Conservation (phyloP, 2,329 filamentous ascomycete genomes). For the Trichothecium roseum region DNA sequence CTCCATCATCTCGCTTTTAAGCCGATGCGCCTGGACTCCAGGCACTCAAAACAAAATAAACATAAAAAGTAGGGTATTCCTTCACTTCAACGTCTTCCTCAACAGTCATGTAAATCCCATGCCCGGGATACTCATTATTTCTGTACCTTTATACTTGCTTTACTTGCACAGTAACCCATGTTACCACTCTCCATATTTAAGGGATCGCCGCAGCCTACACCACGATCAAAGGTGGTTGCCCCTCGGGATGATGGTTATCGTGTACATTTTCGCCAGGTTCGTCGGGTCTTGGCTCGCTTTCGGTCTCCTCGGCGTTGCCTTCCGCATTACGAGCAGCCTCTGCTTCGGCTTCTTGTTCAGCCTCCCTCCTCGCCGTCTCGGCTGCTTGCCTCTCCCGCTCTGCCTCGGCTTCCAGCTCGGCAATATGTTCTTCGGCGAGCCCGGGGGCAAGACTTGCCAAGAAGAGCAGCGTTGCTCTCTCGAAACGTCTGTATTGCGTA, state of each 20-base stretch:
- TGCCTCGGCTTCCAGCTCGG: conserved; percentile 42
- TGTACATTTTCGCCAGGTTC: conserved; percentile 3
- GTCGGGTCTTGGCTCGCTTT: conserved; percentile 1
- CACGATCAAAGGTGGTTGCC: conserved; percentile 3
- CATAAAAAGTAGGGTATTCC: too few relatives aligned
- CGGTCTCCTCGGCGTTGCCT: conserved; percentile 3
- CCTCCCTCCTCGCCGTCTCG: conserved; percentile 18
- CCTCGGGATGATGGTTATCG: conserved; percentile 5
- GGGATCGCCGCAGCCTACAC: too few relatives aligned
- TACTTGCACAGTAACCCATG: too few relatives aligned
- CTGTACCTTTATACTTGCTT: too few relatives aligned
- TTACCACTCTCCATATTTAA: too few relatives aligned
- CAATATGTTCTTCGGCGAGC: conserved; percentile 55
- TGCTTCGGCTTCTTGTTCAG: conserved; percentile 15
- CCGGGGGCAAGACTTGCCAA: conserved; percentile 57
- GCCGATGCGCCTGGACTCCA: too few relatives aligned
- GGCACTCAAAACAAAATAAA: too few relatives aligned
- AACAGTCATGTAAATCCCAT: too few relatives aligned
- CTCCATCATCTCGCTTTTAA: too few relatives aligned
- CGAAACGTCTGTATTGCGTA: conserved; percentile 38
- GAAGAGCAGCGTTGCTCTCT: conserved; percentile 52
- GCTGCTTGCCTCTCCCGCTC: conserved; percentile 31
- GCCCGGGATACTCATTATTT: too few relatives aligned
- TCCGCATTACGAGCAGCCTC: conserved; percentile 7
- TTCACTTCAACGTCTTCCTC: too few relatives aligned